A percentile compares a stretch with the other conserved stretches of the same genome.
Evolutionary conservation across 2,329 filamentous ascomycete species (phyloP).

Genomic region (Aspergillus sp.): DNA sequence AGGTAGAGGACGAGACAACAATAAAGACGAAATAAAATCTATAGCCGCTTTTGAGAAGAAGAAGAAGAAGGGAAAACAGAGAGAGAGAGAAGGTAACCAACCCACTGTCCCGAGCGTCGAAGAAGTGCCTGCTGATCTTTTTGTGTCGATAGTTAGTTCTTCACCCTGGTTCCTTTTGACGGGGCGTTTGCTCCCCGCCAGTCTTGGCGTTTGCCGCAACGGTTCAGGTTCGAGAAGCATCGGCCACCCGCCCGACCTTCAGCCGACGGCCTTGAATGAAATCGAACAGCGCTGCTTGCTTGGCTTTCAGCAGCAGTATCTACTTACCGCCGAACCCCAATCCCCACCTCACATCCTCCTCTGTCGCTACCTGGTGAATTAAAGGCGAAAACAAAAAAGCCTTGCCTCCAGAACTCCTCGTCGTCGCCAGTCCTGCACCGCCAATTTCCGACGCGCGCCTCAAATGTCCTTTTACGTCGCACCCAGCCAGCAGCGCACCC

Average conservation of each 20-base stretch:
- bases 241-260: constrained; percentile 7
- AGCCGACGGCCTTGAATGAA: background rate
- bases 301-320: background rate
- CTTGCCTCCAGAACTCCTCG: background rate
- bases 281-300: background rate
- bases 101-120: background rate
- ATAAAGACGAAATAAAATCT: background rate
- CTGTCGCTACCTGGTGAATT: background rate
- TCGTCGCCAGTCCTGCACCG: too few species aligned
- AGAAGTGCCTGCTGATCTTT: background rate
- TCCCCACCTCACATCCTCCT: background rate
- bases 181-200: constrained; percentile 15
- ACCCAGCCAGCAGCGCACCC: constrained; percentile 74
- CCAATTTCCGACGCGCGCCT: background rate
- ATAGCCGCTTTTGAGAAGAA: background rate
- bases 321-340: background rate
- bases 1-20: background rate
- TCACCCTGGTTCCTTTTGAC: background rate
- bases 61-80: background rate
- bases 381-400: background rate
- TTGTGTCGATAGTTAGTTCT: background rate
- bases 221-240: constrained; percentile 24
- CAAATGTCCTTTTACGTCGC: constrained; percentile 64
- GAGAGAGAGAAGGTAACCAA: background rate
- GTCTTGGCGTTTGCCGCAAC: constrained; percentile 31